Conservation (phyloP, 805 yeast genomes). For the Barnettozyma vustinii region DNA sequence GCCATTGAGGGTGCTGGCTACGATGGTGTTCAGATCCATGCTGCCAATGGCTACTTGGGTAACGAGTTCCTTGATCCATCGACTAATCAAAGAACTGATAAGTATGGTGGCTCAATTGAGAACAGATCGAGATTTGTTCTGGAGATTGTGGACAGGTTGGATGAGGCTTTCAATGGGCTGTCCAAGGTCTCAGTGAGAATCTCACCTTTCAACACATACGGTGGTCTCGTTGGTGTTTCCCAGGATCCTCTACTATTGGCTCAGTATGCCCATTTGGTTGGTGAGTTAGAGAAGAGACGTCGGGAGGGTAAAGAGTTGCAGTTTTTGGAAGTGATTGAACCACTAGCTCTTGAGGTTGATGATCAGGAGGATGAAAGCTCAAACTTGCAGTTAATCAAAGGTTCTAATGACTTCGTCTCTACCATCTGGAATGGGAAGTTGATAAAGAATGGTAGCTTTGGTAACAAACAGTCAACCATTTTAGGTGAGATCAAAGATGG, state of each 20-base stretch:
- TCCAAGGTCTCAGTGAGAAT: constrained; percentile 26
- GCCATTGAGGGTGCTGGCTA: too few species aligned
- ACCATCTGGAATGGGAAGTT: too few species aligned
- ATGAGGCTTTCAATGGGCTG: constrained; percentile 2
- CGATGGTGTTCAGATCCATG: too few species aligned
- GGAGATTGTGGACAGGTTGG: constrained; percentile 3
- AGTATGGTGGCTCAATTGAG: constrained; percentile 49
- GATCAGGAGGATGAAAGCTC: too few species aligned
- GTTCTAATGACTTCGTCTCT: too few species aligned
- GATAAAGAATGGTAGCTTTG: too few species aligned
- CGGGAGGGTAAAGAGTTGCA: constrained; percentile 33
- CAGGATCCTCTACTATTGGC: constrained; percentile 30
- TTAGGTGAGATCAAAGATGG: too few species aligned
- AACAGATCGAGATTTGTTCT: constrained; percentile 31
- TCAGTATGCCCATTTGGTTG: constrained; percentile 36
- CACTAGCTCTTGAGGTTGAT: constrained; percentile 14
- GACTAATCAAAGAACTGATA: constrained; percentile 29
- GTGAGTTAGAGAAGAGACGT: constrained; percentile 36
- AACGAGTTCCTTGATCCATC: not conserved
- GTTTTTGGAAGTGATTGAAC: constrained; percentile 40
- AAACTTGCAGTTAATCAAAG: too few species aligned
- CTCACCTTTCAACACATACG: constrained; percentile 24
- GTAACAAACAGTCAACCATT: too few species aligned
- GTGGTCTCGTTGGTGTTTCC: constrained; percentile 24
- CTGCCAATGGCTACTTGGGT: not conserved